phyloP scores from a whole-genome alignment of 2,329 filamentous ascomycete species.

The Sporothrix pseudoabietina region DNA sequence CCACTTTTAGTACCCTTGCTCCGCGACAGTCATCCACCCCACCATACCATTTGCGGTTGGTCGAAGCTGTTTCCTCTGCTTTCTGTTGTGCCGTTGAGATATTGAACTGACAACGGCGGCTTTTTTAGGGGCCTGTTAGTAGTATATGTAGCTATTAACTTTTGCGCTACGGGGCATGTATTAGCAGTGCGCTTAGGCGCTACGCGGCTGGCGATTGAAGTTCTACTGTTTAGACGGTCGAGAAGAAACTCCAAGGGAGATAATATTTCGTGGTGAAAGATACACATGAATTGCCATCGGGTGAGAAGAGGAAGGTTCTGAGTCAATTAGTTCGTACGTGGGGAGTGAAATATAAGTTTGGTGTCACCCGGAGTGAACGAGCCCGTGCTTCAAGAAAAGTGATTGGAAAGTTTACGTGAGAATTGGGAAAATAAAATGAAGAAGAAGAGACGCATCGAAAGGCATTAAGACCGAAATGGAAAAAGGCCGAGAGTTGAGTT shows the following conservation, averaged over 20 bases:
- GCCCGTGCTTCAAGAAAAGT: neutral
- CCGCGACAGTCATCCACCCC: conserved; percentile 3
- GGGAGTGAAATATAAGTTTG: neutral
- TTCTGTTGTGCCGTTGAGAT: neutral
- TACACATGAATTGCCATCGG: neutral
- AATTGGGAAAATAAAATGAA: neutral
- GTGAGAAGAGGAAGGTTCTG: neutral
- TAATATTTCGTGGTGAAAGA: neutral
- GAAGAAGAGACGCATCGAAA: no score
- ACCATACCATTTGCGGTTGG: neutral
- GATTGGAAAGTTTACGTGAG: neutral
- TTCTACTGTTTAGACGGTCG: neutral
- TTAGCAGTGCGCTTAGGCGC: neutral
- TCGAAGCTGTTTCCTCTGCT: neutral
- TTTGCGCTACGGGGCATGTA: neutral
- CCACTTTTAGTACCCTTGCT: conserved; percentile 23
- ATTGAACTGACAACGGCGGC: neutral
- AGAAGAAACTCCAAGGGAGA: neutral
- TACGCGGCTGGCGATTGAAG: neutral
- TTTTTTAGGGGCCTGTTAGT: neutral
- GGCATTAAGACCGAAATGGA: neutral
- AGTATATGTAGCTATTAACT: neutral
- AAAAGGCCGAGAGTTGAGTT: neutral
- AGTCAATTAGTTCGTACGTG: neutral
- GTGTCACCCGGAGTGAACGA: neutral